phyloP scores from a whole-genome alignment of 371 early-diverging fungal species.

The Apophysomyces elegans region DNA sequence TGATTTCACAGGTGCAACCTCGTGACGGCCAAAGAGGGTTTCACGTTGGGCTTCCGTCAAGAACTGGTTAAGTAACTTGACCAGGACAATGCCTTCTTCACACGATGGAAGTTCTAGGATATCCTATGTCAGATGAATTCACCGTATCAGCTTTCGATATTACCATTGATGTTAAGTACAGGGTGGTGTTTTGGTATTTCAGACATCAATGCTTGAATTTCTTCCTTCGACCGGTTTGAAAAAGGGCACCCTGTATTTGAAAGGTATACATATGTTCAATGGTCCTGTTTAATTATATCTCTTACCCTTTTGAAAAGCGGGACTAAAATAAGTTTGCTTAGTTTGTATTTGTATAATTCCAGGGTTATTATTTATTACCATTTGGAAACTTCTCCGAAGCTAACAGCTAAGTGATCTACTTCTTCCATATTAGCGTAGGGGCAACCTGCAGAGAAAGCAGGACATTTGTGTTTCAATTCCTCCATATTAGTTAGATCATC shows the following conservation, averaged over 20 bases:
- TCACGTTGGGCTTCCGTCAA: constrained; percentile 32
- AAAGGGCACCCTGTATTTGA: constrained; percentile 47
- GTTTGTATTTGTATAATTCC: neutral
- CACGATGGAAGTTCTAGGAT: constrained; percentile 40
- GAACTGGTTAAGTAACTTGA: constrained; percentile 42
- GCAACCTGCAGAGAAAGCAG: constrained; percentile 54
- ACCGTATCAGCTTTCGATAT: neutral
- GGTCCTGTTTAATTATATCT: neutral
- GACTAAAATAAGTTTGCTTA: constrained; percentile 26
- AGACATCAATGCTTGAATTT: constrained; percentile 33
- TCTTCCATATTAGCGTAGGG: constrained; percentile 50
- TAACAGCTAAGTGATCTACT: constrained; percentile 33
- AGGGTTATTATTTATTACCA: constrained; percentile 30
- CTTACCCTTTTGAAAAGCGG: constrained; percentile 52
- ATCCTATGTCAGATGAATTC: neutral
- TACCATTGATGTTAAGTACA: constrained; percentile 40
- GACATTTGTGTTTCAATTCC: constrained; percentile 47
- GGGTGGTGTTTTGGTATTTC: constrained; percentile 50
- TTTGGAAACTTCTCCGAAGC: constrained; percentile 42
- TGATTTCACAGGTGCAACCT: constrained; percentile 1
- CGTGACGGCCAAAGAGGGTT: constrained; percentile 18
- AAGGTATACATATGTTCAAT: no score
- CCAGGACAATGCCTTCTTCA: constrained; percentile 43
- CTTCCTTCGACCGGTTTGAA: constrained; percentile 42
- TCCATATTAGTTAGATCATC: constrained; percentile 39